A percentile compares a stretch with the other conserved stretches of the same genome.
phyloP scores from a whole-genome alignment of 108 stramenopile genomes.

The Cyclostephanos tholiformis region DNA sequence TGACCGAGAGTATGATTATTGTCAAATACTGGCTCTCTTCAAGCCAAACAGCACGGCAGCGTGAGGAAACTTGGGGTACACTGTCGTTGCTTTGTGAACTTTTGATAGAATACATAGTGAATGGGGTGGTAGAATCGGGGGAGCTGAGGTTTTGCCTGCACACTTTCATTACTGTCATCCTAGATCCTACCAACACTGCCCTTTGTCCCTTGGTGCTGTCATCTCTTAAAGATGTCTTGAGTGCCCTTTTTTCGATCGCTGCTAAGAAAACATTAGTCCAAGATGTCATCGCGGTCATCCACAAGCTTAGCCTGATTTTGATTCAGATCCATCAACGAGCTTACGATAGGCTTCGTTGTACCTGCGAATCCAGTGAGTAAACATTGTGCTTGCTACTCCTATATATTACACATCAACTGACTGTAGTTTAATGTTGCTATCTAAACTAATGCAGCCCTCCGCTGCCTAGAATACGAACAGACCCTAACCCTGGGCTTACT shows the following conservation, averaged over 20 bases:
- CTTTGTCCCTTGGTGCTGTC: constrained; percentile 22
- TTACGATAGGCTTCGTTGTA: constrained; percentile 12
- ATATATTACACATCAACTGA: background rate
- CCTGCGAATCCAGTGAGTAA: constrained; percentile 23
- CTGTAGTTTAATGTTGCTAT: background rate
- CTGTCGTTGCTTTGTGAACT: constrained; percentile 51
- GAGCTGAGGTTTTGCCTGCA: constrained; percentile 61
- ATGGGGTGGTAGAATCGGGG: constrained; percentile 25
- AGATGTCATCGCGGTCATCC: constrained; percentile 24
- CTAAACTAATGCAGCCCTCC: constrained; percentile 10
- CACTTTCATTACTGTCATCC: constrained; percentile 44
- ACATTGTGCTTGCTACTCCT: background rate
- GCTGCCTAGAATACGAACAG: constrained; percentile 20
- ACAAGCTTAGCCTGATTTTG: constrained; percentile 47
- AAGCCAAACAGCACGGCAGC: constrained; percentile 32
- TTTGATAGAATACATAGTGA: constrained; percentile 37
- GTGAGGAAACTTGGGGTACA: constrained; percentile 43
- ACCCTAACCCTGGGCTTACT: constrained; percentile 28
- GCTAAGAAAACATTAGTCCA: constrained; percentile 21
- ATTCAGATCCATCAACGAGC: constrained; percentile 33
- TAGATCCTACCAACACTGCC: constrained; percentile 32
- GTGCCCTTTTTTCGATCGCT: constrained; percentile 35
- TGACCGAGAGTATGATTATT: constrained; percentile 58
- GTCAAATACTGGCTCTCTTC: constrained; percentile 50
- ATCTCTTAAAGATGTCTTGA: constrained; percentile 30